Evolutionary conservation across 345 rosid genomes (phyloP), one percentile per base, ranked within the genome.

Genomic region (Acer saccharum): DNA sequence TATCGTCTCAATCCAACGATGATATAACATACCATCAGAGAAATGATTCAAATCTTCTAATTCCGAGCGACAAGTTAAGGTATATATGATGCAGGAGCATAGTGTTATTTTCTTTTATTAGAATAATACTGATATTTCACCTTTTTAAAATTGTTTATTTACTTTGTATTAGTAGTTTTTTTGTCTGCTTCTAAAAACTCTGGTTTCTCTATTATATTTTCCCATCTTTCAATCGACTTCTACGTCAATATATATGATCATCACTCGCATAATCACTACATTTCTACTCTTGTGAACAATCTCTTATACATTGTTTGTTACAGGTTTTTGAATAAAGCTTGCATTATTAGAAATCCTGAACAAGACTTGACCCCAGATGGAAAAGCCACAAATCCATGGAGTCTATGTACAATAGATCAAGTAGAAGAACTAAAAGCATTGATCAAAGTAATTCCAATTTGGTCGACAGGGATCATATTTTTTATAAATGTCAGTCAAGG

Each of bases 271-370:
- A 25, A 25, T 25, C 27, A 25, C 27, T 25, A 25, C 27, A 25
- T 25, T 25, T 25, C 27, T 25, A 25, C 27, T 0, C 27, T 25
- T 25, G 27, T 25, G 27, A 25, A 25, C 27, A 25, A 25, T 25
- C 27, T 25, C 2, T 25, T 25, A 25, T 25, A 25, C 27, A 25
- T 25, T 25, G 27, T 25, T 25, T 71, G 29, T 52, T 1, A 0
- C 63, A 86, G 93, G 89, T 85, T 69, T 79, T 76, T 91, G 52
- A 91, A 91, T 65, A 89, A 87, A 79, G 93, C 91, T 64, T 89
- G 92, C 60, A 76, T 72, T 10, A 79, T 74, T 21, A 70, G 75
- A 70, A 83, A 87, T 77, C 81, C 83, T 2, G 60, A 80, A 12
- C 46, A 78, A 69, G 89, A 87, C 63, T 73, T 86, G 39, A 76